Base-by-base conservation (phyloP, 1,139 yeast species). In the Magnusiomyces fungicola region DNA sequence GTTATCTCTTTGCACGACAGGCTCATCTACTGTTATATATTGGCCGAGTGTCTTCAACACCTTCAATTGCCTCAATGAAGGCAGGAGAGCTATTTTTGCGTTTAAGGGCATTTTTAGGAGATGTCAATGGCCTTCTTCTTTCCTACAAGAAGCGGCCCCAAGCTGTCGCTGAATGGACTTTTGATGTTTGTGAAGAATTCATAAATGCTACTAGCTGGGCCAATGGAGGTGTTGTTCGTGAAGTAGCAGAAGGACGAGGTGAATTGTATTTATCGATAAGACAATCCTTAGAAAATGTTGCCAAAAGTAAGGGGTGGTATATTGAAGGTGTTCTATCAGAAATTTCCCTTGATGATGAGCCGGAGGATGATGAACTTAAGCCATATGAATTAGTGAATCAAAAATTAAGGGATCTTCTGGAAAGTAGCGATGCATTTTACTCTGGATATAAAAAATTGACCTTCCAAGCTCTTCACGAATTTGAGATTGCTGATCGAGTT, bases 401-500 rank as follows among this genome's bases (percentile, higher is more conserved):
- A n/a, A 49, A 48, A 6, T 40, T 56, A 25, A 55, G 51, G 22
- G 16, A 45, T 37, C 16, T 44, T 2, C 61, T 65, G 25, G 49
- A 52, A 1, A 53, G 57, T 30, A 68, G 65, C 37, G 64, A 60
- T 1, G 49, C 57, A 1, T 74, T 71, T 50, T 65, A 63, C 49
- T 56, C 62, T 22, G 61, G 58, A 22, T 72, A 68, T 50, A 52
- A 74, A 52, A 54, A 60, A 2, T 56, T 75, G 3, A 80, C 83
- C 0, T 73, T 70, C 38, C 62, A 58, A 47, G 72, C 78, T 1
- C 72, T 78, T 30, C 66, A 68, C 30, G 75, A 76, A 50, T 79
- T 76, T 58, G 70, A 74, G 5, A 58, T 61, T 14, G 73, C 81
- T 33, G 71, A 69, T 16, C 67, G 83, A 53, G 75, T 79, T 10